Base-by-base conservation (phyloP, 805 yeast species). In the Scheffersomyces amazonensis region DNA sequence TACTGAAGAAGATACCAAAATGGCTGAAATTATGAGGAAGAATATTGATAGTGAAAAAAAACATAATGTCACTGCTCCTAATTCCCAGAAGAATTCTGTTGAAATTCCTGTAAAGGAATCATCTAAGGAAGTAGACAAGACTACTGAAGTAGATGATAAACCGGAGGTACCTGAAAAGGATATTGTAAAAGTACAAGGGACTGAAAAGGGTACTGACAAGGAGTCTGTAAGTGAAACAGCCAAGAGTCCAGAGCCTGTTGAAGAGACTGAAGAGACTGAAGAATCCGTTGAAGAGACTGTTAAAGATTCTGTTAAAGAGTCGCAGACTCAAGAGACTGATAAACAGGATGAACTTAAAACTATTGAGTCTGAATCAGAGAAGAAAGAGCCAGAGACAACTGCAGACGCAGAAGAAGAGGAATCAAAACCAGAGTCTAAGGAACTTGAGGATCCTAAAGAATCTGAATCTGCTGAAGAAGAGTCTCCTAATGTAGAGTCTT, bases 1-100 rank as follows among this genome's bases (percentile, higher is more conserved):
- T 1, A 75, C 80, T 0, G 66, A 67, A 6, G 81, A 75, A 41
- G 81, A 75, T 40, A 46, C 60, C 1, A 55, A 55, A 38, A 73
- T 75, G 80, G 76, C 70, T 35, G 60, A 60, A 33, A 50, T 60
- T 1, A 73, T 73, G 78, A 58, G 66, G 41, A 53, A 56, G 16
- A 71, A 64, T 40, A 64, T 66, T 16, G 56, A 53, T 17, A 53
- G 48, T 5, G 65, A 55, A 23, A 34, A 32, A 24, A 32, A 39
- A 27, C 37, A n/a, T n/a, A n/a, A n/a, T n/a, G n/a, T n/a, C n/a
- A 27, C 17, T 27, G 30, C 30, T 12, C 6, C 6, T 13, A 27
- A 27, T 15, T 20, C 22, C 9, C 6, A 23, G 27, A 23, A 23
- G 27, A 23, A 23, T 23, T 23, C 27, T 4, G 5, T 23, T 8